Evolutionary conservation across 2,329 filamentous ascomycete genomes (phyloP).

Genomic region (Juglanconis oblonga): DNA sequence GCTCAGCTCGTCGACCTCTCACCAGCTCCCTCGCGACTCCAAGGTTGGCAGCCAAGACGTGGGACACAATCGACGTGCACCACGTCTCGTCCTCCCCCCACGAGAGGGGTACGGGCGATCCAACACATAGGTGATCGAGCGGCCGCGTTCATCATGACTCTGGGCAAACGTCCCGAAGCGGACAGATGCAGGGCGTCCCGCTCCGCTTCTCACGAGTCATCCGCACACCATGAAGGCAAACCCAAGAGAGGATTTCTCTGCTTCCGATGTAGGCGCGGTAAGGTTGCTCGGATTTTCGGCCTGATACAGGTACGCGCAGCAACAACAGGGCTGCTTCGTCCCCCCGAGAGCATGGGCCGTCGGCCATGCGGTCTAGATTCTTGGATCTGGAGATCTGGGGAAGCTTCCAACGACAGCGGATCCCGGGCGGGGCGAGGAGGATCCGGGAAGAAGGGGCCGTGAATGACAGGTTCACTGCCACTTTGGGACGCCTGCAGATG

Average conservation of each 20-base stretch:
- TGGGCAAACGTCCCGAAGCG: neutral
- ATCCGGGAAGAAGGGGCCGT: neutral
- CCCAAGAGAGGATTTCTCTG: too few relatives aligned
- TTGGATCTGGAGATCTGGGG: neutral
- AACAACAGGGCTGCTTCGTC: too few relatives aligned
- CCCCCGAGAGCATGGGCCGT: neutral
- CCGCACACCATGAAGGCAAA: too few relatives aligned
- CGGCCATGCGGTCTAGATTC: neutral
- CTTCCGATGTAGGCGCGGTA: too few relatives aligned
- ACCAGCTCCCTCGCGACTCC: neutral
- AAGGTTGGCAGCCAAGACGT: neutral
- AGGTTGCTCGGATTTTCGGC: too few relatives aligned
- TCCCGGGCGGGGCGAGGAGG: neutral
- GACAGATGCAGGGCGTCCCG: neutral
- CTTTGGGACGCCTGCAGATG: conserved; percentile 8
- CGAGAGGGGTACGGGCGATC: neutral
- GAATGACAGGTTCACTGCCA: conserved; percentile 3
- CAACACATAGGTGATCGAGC: neutral
- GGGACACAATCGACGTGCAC: neutral
- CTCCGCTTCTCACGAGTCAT: too few relatives aligned
- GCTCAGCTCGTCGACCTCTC: neutral
- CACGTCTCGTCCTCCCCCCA: too few relatives aligned
- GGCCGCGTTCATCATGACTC: neutral
- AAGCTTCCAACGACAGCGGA: neutral
- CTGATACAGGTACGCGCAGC: too few relatives aligned